Conservation (phyloP, 371 early-diverging fungal species). For the Entomophthora muscae region DNA sequence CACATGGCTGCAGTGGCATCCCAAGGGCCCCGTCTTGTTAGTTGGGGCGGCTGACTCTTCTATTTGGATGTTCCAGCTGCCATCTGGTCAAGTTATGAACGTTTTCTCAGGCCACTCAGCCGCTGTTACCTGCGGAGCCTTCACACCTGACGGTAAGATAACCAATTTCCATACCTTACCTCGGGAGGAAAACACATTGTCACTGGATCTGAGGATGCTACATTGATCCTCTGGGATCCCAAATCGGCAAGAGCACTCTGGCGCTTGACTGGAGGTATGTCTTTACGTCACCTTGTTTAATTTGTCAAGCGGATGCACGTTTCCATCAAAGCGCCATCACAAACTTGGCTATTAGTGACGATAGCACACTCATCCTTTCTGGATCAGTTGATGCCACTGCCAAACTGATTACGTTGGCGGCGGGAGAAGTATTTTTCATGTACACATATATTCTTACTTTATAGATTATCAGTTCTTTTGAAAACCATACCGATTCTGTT, state of each 20-base stretch:
- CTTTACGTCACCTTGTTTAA: background rate
- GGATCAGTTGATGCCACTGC: slow-evolving; percentile 59
- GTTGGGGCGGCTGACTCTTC: slow-evolving; percentile 77
- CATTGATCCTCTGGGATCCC: slow-evolving; percentile 85
- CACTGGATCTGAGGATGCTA: slow-evolving; percentile 67
- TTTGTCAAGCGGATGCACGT: slow-evolving; percentile 58
- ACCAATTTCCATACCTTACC: background rate
- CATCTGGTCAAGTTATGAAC: slow-evolving; percentile 75
- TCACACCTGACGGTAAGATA: slow-evolving; percentile 62
- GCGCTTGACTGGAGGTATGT: slow-evolving; percentile 6
- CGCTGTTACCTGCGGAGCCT: slow-evolving; percentile 70
- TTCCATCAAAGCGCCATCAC: slow-evolving; percentile 77
- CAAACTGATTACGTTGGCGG: background rate
- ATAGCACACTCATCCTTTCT: slow-evolving; percentile 57
- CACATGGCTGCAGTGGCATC: slow-evolving; percentile 92
- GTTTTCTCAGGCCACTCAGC: slow-evolving; percentile 80
- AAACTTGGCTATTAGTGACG: slow-evolving; percentile 48
- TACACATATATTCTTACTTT: background rate
- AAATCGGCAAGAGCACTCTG: slow-evolving; percentile 48
- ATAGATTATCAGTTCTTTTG: slow-evolving; percentile 54
- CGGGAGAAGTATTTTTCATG: background rate
- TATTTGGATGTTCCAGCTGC: slow-evolving; percentile 92
- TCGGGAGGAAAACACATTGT: slow-evolving; percentile 40
- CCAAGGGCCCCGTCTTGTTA: slow-evolving; percentile 72
- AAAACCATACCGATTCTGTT: slow-evolving; percentile 54